These are phyloP conservation scores for Hypoxylon sp. DNA, from an alignment of 2,329 filamentous ascomycete species.

Conservation along the genomic window DNA sequence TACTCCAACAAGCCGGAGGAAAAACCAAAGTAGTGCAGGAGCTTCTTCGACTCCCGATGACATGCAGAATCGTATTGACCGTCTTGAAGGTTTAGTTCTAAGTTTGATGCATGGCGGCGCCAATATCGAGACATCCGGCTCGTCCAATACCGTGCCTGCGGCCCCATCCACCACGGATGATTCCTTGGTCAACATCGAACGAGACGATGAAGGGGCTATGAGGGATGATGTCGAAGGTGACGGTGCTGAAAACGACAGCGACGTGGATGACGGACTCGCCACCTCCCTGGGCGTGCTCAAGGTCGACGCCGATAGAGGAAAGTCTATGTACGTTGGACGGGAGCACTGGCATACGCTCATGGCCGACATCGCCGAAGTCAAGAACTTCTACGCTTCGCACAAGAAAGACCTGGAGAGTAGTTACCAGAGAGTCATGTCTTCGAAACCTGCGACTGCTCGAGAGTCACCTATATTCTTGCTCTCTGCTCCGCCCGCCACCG, in stretches of 20 bases:
- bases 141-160: conserved; percentile 38
- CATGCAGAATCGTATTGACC: conserved; percentile 98
- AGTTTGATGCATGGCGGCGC: conserved; percentile 91
- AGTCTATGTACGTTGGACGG: conserved; percentile 82
- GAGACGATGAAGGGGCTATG: conserved; percentile 63
- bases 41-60: conserved; percentile 77
- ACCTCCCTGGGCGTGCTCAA: conserved; percentile 83
- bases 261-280: conserved; percentile 72
- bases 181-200: conserved; percentile 59
- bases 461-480: conserved; percentile 82
- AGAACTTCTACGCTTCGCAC: conserved; percentile 84
- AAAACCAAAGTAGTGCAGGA: conserved; percentile 66
- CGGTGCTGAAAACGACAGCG: conserved; percentile 70
- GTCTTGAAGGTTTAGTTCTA: conserved; percentile 88
- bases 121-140: conserved; percentile 53
- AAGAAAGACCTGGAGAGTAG: conserved; percentile 90
- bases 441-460: conserved; percentile 65
- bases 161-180: conserved; percentile 54
- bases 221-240: conserved; percentile 60
- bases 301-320: conserved; percentile 78
- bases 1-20: conserved; percentile 73
- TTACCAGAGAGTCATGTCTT: conserved; percentile 75
- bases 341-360: conserved; percentile 85
- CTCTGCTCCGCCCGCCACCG: conserved; percentile 74
- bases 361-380: conserved; percentile 88